Percentiles rank a stretch among this genome's conserved stretches.
Conservation (phyloP, 2,329 filamentous ascomycete genomes). For the Penicillium sp. region DNA sequence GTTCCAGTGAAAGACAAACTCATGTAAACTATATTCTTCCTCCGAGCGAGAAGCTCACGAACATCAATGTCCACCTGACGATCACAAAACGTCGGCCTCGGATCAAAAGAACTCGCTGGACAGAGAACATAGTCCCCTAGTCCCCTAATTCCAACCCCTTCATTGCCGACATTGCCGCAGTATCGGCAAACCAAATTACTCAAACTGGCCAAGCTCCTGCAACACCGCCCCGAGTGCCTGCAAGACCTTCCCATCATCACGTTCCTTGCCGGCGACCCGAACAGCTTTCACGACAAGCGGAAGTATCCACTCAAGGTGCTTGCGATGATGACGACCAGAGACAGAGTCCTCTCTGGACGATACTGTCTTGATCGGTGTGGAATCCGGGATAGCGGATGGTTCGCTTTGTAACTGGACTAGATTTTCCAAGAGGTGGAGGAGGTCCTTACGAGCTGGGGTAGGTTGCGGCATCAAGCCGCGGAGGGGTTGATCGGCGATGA, state of each 20-base stretch:
- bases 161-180: no score
- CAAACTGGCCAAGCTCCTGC: constrained; percentile 50
- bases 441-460: constrained; percentile 68
- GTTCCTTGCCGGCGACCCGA: constrained; percentile 37
- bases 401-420: constrained; percentile 65
- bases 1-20: no score
- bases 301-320: constrained; percentile 75
- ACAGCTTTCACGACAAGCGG: constrained; percentile 52
- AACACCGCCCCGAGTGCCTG: constrained; percentile 55
- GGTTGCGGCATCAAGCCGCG: constrained; percentile 86
- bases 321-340: constrained; percentile 51
- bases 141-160: no score
- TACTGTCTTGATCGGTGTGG: constrained; percentile 16
- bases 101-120: no score
- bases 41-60: no score
- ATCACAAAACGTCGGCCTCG: no score
- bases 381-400: constrained; percentile 59
- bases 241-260: constrained; percentile 33
- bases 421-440: constrained; percentile 63
- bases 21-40: no score
- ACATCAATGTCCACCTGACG: no score
- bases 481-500: constrained; percentile 85
- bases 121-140: no score
- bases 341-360: constrained; percentile 39
- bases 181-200: constrained; percentile 1